Conservation (phyloP, 768 basidiomycete genomes). For the Podaxis sp. region DNA sequence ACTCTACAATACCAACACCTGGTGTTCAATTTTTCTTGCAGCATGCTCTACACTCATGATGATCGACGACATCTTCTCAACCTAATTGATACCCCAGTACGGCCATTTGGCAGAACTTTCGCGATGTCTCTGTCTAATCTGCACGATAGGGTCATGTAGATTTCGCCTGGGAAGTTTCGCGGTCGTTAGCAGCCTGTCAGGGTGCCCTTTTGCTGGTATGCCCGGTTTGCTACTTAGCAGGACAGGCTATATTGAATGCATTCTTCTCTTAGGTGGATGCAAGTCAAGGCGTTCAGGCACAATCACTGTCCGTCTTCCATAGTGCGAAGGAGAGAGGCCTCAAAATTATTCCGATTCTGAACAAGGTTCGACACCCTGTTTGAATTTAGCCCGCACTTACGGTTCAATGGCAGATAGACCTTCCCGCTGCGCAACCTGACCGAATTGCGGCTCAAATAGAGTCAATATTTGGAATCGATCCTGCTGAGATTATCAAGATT, state of each 20-base stretch:
- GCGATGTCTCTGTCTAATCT: not conserved
- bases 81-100: conserved; percentile 92
- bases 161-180: conserved; percentile 95
- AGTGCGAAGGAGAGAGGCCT: conserved; percentile 80
- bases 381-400: conserved; percentile 1
- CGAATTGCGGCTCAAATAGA: conserved; percentile 80
- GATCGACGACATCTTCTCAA: conserved; percentile 76
- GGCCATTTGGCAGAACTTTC: conserved; percentile 19
- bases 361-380: conserved; percentile 60
- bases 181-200: conserved; percentile 91
- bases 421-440: conserved; percentile 85
- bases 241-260: conserved; percentile 9
- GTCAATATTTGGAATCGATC: conserved; percentile 79
- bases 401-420: conserved; percentile 67
- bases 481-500: conserved; percentile 71
- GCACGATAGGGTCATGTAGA: conserved; percentile 85
- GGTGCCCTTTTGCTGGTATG: conserved; percentile 71
- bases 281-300: conserved; percentile 97
- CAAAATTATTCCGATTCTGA: conserved; percentile 86
- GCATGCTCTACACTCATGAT: conserved; percentile 74
- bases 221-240: not conserved
- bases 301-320: conserved; percentile 94
- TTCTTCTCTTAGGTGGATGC: conserved; percentile 73
- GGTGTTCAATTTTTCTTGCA: conserved; percentile 26
- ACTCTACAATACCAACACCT: not conserved